Base-by-base conservation (phyloP, 352 stramenopile genomes). In the Phytopythium oedochilum region DNA sequence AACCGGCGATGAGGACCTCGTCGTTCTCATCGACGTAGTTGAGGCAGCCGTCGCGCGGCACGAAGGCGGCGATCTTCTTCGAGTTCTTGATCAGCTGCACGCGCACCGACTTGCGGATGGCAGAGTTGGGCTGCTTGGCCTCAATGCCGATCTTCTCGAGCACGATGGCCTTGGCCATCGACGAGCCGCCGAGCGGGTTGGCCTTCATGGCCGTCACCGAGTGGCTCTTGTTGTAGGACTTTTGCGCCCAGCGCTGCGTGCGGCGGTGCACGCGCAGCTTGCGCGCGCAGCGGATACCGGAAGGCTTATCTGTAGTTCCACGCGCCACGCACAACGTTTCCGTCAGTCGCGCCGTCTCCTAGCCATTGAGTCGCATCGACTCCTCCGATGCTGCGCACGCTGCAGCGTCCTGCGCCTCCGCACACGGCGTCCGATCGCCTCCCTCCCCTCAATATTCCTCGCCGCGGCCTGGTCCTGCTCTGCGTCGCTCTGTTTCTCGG, bases 41-140 rank as follows among this genome's bases (percentile, higher is more conserved):
- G 68, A 99, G 83, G 86, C 97, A 99, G 88, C 98, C 98, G 96
- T 99, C 98, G 48, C 97, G 91, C 54, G 98, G 98, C 63, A 99
- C 97, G 88, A 99, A 99, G 61, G 97, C 97, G 25, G 98, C 97
- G 78, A 99, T 99, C 89, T 99, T 99, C 96, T 99, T 99, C 69
- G 97, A 98, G 82, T 99, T 99, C 96, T 99, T 99, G 86, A 99
- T 99, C 38, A 99, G 85, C 86, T 99, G 98, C 60, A 99, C 97
- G 83, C 98, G 96, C 39, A 98, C 96, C 72, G 96, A 99, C 92
- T 99, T 99, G 74, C 98, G 97, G 88, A 99, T 99, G 65, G 98
- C 98, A 43, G 96, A 99, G 94, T 99, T 99, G 56, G 98, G 98
- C 89, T 99, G 98, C 87, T 99, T 99, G 66, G 98, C 97, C 74